Percentiles rank a stretch among this genome's conserved stretches.
Conservation (phyloP, 2,329 filamentous ascomycete species). For the Fusarium sp. region DNA sequence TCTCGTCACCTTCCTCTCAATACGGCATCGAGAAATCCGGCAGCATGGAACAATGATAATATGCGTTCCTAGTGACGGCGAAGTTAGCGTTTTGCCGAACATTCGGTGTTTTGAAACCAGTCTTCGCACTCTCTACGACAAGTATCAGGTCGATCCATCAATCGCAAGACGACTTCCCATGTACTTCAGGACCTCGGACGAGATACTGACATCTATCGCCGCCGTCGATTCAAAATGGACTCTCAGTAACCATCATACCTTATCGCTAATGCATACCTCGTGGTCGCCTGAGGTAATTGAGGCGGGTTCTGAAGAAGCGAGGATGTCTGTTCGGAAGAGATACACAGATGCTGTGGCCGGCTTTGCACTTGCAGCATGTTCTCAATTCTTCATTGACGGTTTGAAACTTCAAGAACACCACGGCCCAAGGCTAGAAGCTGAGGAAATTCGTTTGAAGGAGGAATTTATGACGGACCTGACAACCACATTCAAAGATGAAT, state of each 20-base stretch:
- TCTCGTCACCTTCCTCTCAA: not conserved
- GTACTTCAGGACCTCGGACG: not conserved
- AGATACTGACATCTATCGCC: not conserved
- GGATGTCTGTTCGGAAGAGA: not conserved
- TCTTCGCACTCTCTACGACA: not conserved
- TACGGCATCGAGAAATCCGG: not conserved
- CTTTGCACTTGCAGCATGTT: not conserved
- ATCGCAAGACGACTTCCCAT: not conserved
- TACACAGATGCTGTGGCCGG: not conserved
- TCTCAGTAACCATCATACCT: fast-evolving
- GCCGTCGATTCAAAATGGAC: not conserved
- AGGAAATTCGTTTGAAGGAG: fast-evolving
- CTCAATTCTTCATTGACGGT: not conserved
- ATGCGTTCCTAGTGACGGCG: not conserved
- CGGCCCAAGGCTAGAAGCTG: fast-evolving
- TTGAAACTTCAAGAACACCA: fast-evolving
- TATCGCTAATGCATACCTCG: not conserved
- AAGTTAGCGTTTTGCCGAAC: not conserved
- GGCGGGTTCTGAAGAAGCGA: fast-evolving
- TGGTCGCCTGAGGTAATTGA: not conserved
- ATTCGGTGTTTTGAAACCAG: not conserved
- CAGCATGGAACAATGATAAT: not conserved
- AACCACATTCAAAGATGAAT: not conserved
- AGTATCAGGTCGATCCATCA: not conserved
- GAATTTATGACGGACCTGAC: not conserved